Percentiles rank a stretch among this genome's conserved stretches.
phyloP scores from a whole-genome alignment of 306 rosid genomes.

The Lathyrus oleraceus region DNA sequence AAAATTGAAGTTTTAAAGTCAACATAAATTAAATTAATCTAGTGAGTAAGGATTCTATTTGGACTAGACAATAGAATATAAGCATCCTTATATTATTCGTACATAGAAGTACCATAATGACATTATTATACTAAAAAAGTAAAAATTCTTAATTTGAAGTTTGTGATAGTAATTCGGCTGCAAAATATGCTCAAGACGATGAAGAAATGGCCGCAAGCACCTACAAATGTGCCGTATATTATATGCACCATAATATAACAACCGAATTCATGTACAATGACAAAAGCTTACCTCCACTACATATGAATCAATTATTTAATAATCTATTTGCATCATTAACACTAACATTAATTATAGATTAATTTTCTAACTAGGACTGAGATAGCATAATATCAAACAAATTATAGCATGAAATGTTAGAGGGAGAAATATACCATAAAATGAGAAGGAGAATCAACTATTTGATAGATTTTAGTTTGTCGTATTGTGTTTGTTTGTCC shows the following conservation, averaged over 20 bases:
- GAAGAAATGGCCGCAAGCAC: slow-evolving; percentile 10
- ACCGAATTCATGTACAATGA: slow-evolving; percentile 26
- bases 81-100: background rate
- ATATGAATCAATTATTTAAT: background rate
- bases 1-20: no score
- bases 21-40: no score
- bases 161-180: slow-evolving; percentile 32
- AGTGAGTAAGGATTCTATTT: no score
- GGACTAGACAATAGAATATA: no score
- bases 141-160: slow-evolving; percentile 2
- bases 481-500: slow-evolving; percentile 7
- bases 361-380: background rate
- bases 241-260: background rate
- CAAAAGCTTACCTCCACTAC: slow-evolving; percentile 33
- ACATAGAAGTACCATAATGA: background rate
- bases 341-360: background rate
- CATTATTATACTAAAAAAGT: background rate
- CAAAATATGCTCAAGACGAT: slow-evolving; percentile 27
- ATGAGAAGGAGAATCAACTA: background rate
- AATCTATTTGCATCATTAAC: background rate
- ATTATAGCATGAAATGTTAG: no score
- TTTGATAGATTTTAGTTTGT: slow-evolving; percentile 12
- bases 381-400: background rate
- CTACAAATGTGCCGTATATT: slow-evolving; percentile 15
- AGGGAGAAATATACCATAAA: background rate